Evolutionary conservation across 495 filamentous ascomycete genomes (phyloP).

Genomic region (Oidiodendron maius): DNA sequence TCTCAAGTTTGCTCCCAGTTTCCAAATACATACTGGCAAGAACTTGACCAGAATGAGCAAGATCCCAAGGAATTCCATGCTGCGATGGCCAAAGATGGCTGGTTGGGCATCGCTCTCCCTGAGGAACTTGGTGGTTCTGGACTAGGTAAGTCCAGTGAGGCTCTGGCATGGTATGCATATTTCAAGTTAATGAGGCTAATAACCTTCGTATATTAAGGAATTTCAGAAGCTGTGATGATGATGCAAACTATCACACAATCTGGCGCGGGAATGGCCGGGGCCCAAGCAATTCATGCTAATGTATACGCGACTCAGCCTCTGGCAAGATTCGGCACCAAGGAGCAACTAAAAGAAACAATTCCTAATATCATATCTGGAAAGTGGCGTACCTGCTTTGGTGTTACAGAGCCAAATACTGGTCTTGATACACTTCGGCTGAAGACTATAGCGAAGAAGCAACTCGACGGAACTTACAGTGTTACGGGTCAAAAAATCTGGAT

Average conservation of each 20-base stretch:
- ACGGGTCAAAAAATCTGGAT: slow-evolving; percentile 83
- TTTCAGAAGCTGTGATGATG: slow-evolving; percentile 81
- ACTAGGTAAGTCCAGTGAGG: too few species aligned
- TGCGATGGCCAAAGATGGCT: slow-evolving; percentile 71
- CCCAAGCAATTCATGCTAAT: slow-evolving; percentile 69
- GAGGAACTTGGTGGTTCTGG: slow-evolving; percentile 67
- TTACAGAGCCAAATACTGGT: slow-evolving; percentile 65
- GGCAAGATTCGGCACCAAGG: slow-evolving; percentile 58
- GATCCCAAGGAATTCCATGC: slow-evolving; percentile 71
- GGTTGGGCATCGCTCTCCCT: slow-evolving; percentile 74
- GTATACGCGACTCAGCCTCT: slow-evolving; percentile 77
- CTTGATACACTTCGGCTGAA: slow-evolving; percentile 65
- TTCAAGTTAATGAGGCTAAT: too few species aligned
- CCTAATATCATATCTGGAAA: slow-evolving; percentile 63
- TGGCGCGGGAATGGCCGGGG: slow-evolving; percentile 69
- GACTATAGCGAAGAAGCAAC: slow-evolving; percentile 49
- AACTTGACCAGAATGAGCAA: slow-evolving; percentile 57
- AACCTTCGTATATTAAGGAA: too few species aligned
- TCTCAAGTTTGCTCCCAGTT: slow-evolving; percentile 61
- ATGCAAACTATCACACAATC: slow-evolving; percentile 73
- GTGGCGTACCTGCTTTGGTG: slow-evolving; percentile 67
- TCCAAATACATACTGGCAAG: slow-evolving; percentile 66
- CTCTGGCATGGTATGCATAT: too few species aligned
- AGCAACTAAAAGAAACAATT: slow-evolving; percentile 55
- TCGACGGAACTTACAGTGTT: slow-evolving; percentile 51